Conservation (phyloP, 176 grass and related monocot genomes). For the Triticum timopheevii region DNA sequence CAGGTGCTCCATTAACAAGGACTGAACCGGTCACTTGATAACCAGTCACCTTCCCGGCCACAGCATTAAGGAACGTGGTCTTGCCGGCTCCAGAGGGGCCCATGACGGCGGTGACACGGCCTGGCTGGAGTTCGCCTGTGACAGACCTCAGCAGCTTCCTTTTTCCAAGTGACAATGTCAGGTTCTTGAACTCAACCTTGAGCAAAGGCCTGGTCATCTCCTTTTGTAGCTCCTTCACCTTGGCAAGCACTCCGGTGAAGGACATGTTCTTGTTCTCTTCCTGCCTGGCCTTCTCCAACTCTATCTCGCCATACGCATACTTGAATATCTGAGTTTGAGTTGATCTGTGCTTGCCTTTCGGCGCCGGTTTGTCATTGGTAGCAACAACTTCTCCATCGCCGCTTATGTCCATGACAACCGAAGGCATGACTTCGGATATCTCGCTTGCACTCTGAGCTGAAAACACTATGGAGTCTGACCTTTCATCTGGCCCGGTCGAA, state of each 20-base stretch:
- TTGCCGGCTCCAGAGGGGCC: slow-evolving; percentile 96
- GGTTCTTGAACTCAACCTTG: slow-evolving; percentile 81
- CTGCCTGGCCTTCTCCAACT: slow-evolving; percentile 69
- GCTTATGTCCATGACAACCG: slow-evolving; percentile 43
- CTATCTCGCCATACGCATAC: slow-evolving; percentile 85
- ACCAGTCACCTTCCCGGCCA: slow-evolving; percentile 78
- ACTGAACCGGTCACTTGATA: slow-evolving; percentile 68
- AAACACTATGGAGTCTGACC: slow-evolving; percentile 46
- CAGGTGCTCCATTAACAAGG: slow-evolving; percentile 62
- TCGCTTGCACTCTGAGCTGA: slow-evolving; percentile 24
- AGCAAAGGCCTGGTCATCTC: slow-evolving; percentile 63
- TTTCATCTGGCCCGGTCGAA: slow-evolving; percentile 11
- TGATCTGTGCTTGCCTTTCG: slow-evolving; percentile 65
- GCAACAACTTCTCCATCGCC: slow-evolving; percentile 41
- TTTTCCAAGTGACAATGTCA: slow-evolving; percentile 71
- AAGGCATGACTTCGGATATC: slow-evolving; percentile 51
- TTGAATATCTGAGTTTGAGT: slow-evolving; percentile 75
- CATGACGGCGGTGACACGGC: slow-evolving; percentile 87
- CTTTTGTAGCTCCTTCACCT: slow-evolving; percentile 47
- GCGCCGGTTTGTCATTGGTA: slow-evolving; percentile 32
- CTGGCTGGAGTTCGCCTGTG: slow-evolving; percentile 73
- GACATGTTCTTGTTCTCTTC: slow-evolving; percentile 69
- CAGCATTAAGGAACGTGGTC: slow-evolving; percentile 92
- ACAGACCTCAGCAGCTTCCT: slow-evolving; percentile 79
- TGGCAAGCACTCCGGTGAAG: slow-evolving; percentile 65